Evolutionary conservation across 2,329 filamentous ascomycete species (phyloP).

Genomic region (Fusarium sp.): DNA sequence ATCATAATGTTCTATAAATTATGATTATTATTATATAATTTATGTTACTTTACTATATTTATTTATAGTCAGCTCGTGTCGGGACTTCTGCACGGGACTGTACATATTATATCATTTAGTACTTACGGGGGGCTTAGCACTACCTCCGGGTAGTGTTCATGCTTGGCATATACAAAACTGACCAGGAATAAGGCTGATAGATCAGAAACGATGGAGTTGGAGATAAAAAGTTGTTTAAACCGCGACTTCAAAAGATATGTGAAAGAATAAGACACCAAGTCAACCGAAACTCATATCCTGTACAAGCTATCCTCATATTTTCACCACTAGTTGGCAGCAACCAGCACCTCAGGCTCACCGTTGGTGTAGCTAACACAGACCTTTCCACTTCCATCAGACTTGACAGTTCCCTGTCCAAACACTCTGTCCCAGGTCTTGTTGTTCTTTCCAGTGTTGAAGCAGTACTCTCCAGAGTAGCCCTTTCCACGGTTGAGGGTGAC

Average conservation of each 20-base stretch:
- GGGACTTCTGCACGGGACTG: too few species aligned
- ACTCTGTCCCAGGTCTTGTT: slow-evolving; percentile 39
- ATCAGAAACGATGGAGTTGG: too few species aligned
- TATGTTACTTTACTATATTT: too few species aligned
- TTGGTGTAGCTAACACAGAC: slow-evolving; percentile 30
- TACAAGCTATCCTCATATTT: background rate
- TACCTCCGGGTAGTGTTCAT: too few species aligned
- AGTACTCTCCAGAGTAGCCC: slow-evolving; percentile 25
- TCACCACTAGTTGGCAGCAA: slow-evolving; percentile 4
- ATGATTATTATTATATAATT: too few species aligned
- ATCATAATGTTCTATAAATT: too few species aligned
- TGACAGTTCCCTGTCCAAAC: slow-evolving; percentile 12
- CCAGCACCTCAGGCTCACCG: slow-evolving; percentile 34
- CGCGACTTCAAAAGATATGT: background rate
- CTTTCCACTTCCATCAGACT: slow-evolving; percentile 7
- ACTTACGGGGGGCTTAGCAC: too few species aligned
- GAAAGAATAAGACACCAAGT: background rate
- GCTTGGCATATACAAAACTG: too few species aligned
- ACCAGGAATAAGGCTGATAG: too few species aligned
- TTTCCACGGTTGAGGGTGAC: slow-evolving; percentile 26
- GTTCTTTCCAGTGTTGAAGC: slow-evolving; percentile 19
- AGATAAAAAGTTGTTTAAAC: too few species aligned
- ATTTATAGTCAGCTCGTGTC: too few species aligned
- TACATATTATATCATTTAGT: too few species aligned
- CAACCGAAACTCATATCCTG: background rate